phyloP scores from a whole-genome alignment of 108 stramenopile species.

The Fragilaria radians region DNA sequence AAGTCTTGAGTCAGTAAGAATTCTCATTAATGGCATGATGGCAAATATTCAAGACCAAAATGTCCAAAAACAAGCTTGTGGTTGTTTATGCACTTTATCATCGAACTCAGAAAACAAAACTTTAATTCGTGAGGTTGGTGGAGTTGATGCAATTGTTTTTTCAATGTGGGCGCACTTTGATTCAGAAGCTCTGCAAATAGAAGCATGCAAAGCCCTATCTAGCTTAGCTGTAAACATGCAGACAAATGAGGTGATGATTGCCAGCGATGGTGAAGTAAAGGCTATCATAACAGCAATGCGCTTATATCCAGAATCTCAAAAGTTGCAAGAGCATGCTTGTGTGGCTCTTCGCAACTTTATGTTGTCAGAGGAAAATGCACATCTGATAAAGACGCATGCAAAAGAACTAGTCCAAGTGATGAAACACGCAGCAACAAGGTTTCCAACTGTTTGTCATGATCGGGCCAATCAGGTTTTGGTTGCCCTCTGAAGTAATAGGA shows the following conservation, averaged over 20 bases:
- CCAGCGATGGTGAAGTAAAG: constrained; percentile 20
- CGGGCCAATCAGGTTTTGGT: constrained; percentile 23
- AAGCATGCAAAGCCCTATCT: constrained; percentile 31
- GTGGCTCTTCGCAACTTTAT: constrained; percentile 30
- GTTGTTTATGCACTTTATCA: constrained; percentile 30
- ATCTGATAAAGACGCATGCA: constrained; percentile 9
- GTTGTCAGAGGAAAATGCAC: constrained; percentile 25
- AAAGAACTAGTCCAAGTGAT: constrained; percentile 16
- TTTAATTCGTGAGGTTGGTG: constrained; percentile 26
- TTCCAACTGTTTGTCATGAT: constrained; percentile 17
- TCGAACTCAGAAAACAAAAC: constrained; percentile 24
- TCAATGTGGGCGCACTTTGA: constrained; percentile 37
- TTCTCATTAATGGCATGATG: constrained; percentile 36
- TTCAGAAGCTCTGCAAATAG: constrained; percentile 20
- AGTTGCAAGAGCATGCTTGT: constrained; percentile 31
- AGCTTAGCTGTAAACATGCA: constrained; percentile 24
- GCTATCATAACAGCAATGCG: constrained; percentile 38
- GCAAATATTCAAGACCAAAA: constrained; percentile 26
- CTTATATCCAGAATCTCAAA: constrained; percentile 21
- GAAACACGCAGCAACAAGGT: constrained; percentile 14
- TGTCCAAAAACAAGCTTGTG: constrained; percentile 46
- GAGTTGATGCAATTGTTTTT: constrained; percentile 30
- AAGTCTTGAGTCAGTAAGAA: constrained; percentile 15
- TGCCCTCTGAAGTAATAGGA: constrained; percentile 2
- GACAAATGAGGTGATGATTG: constrained; percentile 32